Percentiles rank a stretch among this genome's conserved stretches.
phyloP scores from a whole-genome alignment of 2,329 filamentous ascomycete species.

The Diaporthe longicolla region DNA sequence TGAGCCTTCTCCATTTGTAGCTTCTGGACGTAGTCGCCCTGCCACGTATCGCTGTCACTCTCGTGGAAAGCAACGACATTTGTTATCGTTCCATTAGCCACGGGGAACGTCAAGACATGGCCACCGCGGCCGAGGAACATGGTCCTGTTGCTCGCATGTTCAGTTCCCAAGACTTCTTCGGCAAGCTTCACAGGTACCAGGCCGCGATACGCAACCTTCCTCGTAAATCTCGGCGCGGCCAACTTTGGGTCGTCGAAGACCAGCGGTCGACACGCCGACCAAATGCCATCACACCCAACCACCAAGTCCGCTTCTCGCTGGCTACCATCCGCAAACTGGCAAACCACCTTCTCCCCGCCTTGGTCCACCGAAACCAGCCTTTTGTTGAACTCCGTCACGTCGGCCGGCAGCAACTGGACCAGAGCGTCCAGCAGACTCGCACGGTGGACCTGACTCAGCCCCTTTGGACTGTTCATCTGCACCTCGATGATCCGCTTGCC shows the following conservation, averaged over 20 bases:
- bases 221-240: conserved; percentile 12
- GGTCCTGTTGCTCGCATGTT: conserved; percentile 15
- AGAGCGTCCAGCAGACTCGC: conserved; percentile 20
- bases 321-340: conserved; percentile 13
- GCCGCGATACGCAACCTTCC: conserved; percentile 21
- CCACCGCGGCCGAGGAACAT: conserved; percentile 30
- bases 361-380: conserved; percentile 14
- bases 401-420: conserved; percentile 12
- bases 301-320: conserved; percentile 12
- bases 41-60: background rate
- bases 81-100: conserved; percentile 8
- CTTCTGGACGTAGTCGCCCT: conserved; percentile 14
- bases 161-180: conserved; percentile 10
- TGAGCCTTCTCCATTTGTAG: conserved; percentile 1
- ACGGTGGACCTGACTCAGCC: background rate
- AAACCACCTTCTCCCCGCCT: background rate
- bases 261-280: conserved; percentile 21
- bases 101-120: conserved; percentile 25
- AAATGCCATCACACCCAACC: conserved; percentile 24
- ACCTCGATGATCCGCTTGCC: conserved; percentile 18
- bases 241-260: background rate
- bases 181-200: conserved; percentile 23
- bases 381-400: conserved; percentile 15
- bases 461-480: background rate
- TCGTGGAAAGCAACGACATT: conserved; percentile 31